phyloP scores from a whole-genome alignment of 1,284 basidiomycete species.

The Psilocybe mexicana region DNA sequence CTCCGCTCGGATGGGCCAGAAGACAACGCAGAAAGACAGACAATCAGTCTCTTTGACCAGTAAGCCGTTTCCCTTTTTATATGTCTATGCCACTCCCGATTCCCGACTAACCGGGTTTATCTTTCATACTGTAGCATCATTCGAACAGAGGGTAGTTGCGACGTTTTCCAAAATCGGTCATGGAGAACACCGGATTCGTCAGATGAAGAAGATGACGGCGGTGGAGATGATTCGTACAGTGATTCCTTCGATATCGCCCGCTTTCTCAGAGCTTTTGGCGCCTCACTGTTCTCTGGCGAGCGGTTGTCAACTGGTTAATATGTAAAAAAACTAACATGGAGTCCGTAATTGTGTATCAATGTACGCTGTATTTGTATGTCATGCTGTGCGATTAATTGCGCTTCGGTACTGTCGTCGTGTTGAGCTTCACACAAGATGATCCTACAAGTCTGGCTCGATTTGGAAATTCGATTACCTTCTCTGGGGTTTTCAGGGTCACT shows the following conservation, averaged over 20 bases:
- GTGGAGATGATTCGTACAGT: conserved; percentile 7
- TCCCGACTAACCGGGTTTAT: not conserved
- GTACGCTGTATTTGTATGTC: no score
- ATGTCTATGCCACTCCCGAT: not conserved
- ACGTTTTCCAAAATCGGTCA: conserved; percentile 47
- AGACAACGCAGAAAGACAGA: conserved; percentile 37
- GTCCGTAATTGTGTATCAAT: no score
- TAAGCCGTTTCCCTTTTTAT: conserved; percentile 29
- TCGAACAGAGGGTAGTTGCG: conserved; percentile 46
- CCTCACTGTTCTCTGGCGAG: not conserved
- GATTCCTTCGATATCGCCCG: not conserved
- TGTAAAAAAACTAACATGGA: no score
- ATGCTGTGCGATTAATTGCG: no score
- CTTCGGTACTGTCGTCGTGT: no score
- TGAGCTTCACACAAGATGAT: not conserved
- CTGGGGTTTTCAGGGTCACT: not conserved
- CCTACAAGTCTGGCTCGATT: conserved; percentile 6
- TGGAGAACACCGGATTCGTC: conserved; percentile 26
- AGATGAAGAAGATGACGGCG: conserved; percentile 22
- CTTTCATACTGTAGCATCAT: conserved; percentile 38
- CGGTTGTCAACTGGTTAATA: not conserved
- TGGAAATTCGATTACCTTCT: conserved; percentile 17
- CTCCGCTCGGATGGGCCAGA: conserved; percentile 20
- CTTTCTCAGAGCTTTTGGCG: not conserved
- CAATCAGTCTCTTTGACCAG: conserved; percentile 51